Evolutionary conservation across 305 asterid genomes (phyloP), one percentile per base, ranked within the genome.

Genomic region (Solanum hybrid): DNA sequence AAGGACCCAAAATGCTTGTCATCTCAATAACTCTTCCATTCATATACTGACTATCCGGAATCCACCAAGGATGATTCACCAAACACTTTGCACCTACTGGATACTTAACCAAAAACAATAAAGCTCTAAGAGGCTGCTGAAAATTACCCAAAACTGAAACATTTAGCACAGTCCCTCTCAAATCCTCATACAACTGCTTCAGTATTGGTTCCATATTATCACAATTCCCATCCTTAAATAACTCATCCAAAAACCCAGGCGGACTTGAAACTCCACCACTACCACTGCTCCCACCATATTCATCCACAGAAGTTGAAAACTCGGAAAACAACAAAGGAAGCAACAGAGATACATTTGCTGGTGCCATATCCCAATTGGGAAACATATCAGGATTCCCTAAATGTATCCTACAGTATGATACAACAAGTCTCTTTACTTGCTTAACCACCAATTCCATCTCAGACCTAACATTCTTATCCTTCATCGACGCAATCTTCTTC

Each of bases 61-160:
- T 95, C 99, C 99, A 97, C 98, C 99, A 95, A 2, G 96, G 98
- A 91, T 97, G 98, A 93, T 91, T 95, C 42, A 97, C 99, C 93
- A 97, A 90, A 6, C 94, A 95, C 93, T 94, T 95, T 5, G 98
- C 98, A 37, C 98, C 99, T n/a, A 94, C 95, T 0, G 98, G 96
- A 93, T 88, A 97, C 71, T 88, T 95, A 72, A 97, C 95, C 92
- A 96, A 91, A 90, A 91, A 81, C 94, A 94, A 85, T 86, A 97
- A 89, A 2, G 98, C 98, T 93, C 98, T 93, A 87, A 96, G 91
- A 69, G 99, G 99, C 94, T 94, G 99, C 93, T 96, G 99, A 89
- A 95, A 97, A 88, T 97, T 94, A 93, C 99, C 99, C 93, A 97
- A 75, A 15, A 97, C 97, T 0, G 99, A 97, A 88, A 95, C 98